Evolutionary conservation across 805 yeast genomes (phyloP).

Genomic region (Ogataea minuta): DNA sequence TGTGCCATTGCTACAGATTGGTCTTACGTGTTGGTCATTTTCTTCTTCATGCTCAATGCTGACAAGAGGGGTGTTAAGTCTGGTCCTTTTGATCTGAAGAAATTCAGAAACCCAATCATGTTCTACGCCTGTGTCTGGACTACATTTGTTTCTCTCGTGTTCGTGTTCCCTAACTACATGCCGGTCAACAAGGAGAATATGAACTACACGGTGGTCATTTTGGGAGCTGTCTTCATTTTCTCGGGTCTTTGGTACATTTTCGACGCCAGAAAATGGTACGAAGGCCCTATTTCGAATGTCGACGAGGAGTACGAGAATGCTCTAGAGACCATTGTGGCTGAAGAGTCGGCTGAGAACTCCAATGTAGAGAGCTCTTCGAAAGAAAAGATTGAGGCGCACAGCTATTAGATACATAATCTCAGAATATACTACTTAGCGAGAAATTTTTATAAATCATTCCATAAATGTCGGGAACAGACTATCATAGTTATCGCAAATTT

Average conservation of each 20-base stretch:
- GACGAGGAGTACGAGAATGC: constrained; percentile 33
- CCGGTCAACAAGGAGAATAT: constrained; percentile 43
- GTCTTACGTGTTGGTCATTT: constrained; percentile 48
- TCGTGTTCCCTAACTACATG: constrained; percentile 51
- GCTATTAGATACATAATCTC: not conserved
- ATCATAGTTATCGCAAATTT: constrained; percentile 12
- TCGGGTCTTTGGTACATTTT: constrained; percentile 44
- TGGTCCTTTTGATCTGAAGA: constrained; percentile 50
- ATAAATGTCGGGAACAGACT: constrained; percentile 1
- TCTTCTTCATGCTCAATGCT: constrained; percentile 41
- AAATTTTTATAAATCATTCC: not conserved
- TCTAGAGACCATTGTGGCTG: constrained; percentile 16
- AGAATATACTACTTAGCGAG: too few species aligned
- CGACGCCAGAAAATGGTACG: constrained; percentile 54
- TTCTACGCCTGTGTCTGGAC: constrained; percentile 44
- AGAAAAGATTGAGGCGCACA: not conserved
- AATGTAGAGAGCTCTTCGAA: not conserved
- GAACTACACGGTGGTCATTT: constrained; percentile 54
- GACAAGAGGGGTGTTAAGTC: constrained; percentile 45
- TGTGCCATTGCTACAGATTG: constrained; percentile 51
- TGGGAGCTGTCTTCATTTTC: constrained; percentile 40
- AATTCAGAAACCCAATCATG: constrained; percentile 40
- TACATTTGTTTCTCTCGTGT: constrained; percentile 45
- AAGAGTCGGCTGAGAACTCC: not conserved
- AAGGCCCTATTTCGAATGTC: constrained; percentile 51